Evolutionary conservation across 1,139 yeast species (phyloP).

Genomic region (Blastobotrys capitulatus): DNA sequence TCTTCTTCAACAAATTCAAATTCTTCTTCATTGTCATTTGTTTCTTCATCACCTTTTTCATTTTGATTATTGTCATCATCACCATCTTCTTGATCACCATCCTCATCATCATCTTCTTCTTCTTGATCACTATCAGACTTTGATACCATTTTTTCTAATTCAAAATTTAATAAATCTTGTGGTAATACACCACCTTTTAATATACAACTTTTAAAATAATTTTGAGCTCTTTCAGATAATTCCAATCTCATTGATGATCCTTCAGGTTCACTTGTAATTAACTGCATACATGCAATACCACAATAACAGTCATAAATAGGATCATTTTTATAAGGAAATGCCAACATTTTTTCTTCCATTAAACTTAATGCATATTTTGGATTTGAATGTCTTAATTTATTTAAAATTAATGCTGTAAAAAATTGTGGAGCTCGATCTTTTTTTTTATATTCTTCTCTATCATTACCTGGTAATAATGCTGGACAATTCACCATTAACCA

Average conservation of each 20-base stretch:
- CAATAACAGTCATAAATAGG: slow-evolving; percentile 36
- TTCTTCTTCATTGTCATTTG: neutral
- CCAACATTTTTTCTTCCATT: slow-evolving; percentile 40
- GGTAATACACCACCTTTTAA: slow-evolving; percentile 28
- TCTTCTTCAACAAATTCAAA: neutral
- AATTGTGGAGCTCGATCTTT: slow-evolving; percentile 21
- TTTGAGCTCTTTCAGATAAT: slow-evolving; percentile 20
- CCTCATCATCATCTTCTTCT: slow-evolving; percentile 10
- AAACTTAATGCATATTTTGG: slow-evolving; percentile 23
- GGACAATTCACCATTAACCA: slow-evolving; percentile 28
- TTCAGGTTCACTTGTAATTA: slow-evolving; percentile 14
- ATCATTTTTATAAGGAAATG: slow-evolving; percentile 43
- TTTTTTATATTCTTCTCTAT: slow-evolving; percentile 10
- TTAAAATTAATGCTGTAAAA: slow-evolving; percentile 20
- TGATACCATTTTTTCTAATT: slow-evolving; percentile 9
- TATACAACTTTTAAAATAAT: slow-evolving; percentile 33
- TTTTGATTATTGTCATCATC: slow-evolving; percentile 2
- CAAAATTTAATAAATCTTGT: slow-evolving; percentile 20
- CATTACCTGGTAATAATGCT: neutral
- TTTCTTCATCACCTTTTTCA: neutral
- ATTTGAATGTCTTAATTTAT: slow-evolving; percentile 21
- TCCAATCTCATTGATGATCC: slow-evolving; percentile 3
- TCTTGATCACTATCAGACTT: slow-evolving; percentile 9
- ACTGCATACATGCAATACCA: slow-evolving; percentile 26
- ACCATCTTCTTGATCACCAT: neutral